phyloP scores from a whole-genome alignment of 2,329 filamentous ascomycete species.

The Hymenoscyphus salicellus region DNA sequence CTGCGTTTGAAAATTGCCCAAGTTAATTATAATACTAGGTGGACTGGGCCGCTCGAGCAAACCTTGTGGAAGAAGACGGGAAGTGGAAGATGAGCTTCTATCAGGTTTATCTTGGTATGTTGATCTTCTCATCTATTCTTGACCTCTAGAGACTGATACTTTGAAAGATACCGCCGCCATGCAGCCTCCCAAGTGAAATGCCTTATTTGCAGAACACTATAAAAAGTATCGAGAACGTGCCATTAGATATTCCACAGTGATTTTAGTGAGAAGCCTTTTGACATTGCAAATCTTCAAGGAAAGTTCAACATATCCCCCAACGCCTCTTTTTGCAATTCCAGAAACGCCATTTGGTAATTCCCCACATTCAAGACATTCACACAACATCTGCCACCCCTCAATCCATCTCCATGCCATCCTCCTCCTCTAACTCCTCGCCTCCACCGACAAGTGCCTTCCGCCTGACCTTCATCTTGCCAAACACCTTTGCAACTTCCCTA shows the following conservation, averaged over 20 bases:
- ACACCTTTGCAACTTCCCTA: constrained; percentile 37
- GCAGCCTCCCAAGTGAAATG: constrained; percentile 23
- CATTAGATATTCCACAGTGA: neutral
- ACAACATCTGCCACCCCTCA: neutral
- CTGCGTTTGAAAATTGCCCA: neutral
- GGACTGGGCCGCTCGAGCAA: constrained; percentile 31
- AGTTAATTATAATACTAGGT: constrained; percentile 20
- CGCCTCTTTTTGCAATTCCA: constrained; percentile 10
- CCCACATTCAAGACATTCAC: neutral
- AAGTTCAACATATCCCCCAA: neutral
- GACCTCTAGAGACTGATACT: neutral
- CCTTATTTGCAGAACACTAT: neutral
- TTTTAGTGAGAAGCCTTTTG: neutral
- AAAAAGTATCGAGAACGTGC: neutral
- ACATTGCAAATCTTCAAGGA: constrained; percentile 1
- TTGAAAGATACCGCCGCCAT: constrained; percentile 24
- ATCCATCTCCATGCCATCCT: constrained; percentile 51
- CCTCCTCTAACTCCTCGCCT: constrained; percentile 41
- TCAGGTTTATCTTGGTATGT: constrained; percentile 33
- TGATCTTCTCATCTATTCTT: neutral
- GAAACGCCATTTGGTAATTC: constrained; percentile 16
- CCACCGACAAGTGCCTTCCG: constrained; percentile 39
- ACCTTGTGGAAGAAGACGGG: constrained; percentile 27
- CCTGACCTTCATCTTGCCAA: constrained; percentile 42
- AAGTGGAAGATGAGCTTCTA: constrained; percentile 33